A percentile compares a stretch with the other conserved stretches of the same genome.
Evolutionary conservation across 768 basidiomycete species (phyloP).

Genomic region (Amanita muscaria): DNA sequence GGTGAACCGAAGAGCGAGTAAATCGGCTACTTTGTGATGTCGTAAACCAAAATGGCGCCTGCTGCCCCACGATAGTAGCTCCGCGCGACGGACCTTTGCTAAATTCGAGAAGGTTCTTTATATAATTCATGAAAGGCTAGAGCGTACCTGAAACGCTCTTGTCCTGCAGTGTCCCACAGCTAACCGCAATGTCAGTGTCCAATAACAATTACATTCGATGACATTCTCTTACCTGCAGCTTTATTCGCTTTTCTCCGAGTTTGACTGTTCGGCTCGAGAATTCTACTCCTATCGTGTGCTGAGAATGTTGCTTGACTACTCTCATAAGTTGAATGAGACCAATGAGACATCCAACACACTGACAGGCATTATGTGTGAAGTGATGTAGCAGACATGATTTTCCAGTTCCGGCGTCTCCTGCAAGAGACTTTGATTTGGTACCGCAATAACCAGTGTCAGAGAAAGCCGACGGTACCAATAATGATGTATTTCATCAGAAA

Average conservation of each 20-base stretch:
- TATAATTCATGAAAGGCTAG: conserved; percentile 3
- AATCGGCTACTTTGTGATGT: conserved; percentile 70
- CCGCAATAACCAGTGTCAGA: conserved; percentile 5
- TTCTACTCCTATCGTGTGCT: conserved; percentile 98
- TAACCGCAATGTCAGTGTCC: conserved; percentile 22
- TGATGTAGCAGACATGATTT: conserved; percentile 97
- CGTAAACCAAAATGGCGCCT: conserved; percentile 87
- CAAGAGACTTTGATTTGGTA: conserved; percentile 4
- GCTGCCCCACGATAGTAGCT: conserved; percentile 96
- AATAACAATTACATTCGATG: conserved; percentile 9
- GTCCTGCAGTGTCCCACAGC: conserved; percentile 97
- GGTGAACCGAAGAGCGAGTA: not conserved
- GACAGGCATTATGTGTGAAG: conserved; percentile 93
- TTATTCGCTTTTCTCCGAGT: conserved; percentile 90
- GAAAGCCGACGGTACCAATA: conserved; percentile 52
- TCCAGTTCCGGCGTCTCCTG: conserved; percentile 94
- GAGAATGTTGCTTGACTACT: conserved; percentile 91
- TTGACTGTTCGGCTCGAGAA: conserved; percentile 92
- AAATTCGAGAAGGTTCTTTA: conserved; percentile 7
- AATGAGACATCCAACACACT: conserved; percentile 24
- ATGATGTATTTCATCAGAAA: conserved; percentile 99
- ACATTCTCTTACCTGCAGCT: conserved; percentile 67
- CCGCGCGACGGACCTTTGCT: conserved; percentile 72
- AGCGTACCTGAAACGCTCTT: conserved; percentile 81
- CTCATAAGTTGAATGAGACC: conserved; percentile 8